Conservation (phyloP, 176 grass and related monocot genomes). For the Avena atlantica region DNA sequence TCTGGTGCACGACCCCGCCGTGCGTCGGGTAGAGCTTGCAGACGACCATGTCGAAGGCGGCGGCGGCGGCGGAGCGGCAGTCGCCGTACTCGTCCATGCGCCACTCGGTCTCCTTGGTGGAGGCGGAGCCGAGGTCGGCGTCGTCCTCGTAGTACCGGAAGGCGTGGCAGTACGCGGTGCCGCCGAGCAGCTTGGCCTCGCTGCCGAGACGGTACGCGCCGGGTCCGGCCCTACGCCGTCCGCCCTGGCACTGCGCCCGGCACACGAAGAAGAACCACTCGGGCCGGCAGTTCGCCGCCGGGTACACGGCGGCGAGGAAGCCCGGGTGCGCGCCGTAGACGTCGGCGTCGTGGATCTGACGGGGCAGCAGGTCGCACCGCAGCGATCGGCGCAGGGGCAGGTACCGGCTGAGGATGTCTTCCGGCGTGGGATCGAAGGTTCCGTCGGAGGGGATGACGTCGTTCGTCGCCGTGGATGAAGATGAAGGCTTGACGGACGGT, state of each 20-base stretch:
- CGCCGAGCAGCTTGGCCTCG: neutral
- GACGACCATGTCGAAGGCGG: slow-evolving; percentile 39
- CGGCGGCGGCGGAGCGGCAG: neutral
- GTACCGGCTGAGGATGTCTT: slow-evolving; percentile 36
- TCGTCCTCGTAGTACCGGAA: slow-evolving; percentile 55
- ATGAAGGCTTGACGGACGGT: neutral
- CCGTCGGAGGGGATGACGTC: neutral
- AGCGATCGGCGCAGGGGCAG: slow-evolving; percentile 45
- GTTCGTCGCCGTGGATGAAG: neutral
- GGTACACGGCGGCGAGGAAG: slow-evolving; percentile 39
- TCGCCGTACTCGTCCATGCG: slow-evolving; percentile 55
- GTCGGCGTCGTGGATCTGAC: slow-evolving; percentile 47
- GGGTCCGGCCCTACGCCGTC: slow-evolving; percentile 27
- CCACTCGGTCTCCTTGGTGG: slow-evolving; percentile 42
- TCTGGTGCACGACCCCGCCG: neutral
- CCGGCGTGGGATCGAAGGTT: neutral
- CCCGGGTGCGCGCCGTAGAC: slow-evolving; percentile 49
- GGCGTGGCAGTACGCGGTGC: slow-evolving; percentile 44
- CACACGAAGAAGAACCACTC: slow-evolving; percentile 57
- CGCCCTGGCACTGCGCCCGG: slow-evolving; percentile 31
- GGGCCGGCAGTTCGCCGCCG: slow-evolving; percentile 13
- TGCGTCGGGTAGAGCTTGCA: slow-evolving; percentile 48
- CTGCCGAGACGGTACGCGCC: slow-evolving; percentile 40
- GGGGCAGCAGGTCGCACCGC: slow-evolving; percentile 37
- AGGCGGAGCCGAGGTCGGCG: neutral